phyloP scores from a whole-genome alignment of 208 protist species.

The Phytomonas francai region DNA sequence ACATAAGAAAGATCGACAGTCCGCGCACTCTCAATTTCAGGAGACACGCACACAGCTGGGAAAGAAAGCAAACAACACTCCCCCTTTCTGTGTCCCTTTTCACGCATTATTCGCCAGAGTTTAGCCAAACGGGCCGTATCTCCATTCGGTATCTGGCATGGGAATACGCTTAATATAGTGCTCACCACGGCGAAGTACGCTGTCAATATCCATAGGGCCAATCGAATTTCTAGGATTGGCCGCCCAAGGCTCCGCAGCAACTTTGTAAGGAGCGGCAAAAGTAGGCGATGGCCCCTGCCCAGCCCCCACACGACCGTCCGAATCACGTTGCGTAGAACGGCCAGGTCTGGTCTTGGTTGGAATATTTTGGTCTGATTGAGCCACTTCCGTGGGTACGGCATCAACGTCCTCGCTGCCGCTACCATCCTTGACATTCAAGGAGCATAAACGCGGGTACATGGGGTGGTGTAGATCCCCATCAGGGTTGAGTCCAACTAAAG shows the following conservation, averaged over 20 bases:
- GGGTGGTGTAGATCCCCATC: conserved; percentile 25
- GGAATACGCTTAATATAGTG: conserved; percentile 37
- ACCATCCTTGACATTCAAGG: conserved; percentile 14
- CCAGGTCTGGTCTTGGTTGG: background rate
- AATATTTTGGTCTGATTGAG: conserved; percentile 9
- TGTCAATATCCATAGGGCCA: conserved; percentile 17
- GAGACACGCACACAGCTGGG: background rate
- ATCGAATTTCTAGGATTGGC: background rate
- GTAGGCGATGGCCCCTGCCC: background rate
- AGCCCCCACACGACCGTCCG: background rate
- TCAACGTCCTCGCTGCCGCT: conserved; percentile 9
- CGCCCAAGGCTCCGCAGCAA: background rate
- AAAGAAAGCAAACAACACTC: background rate
- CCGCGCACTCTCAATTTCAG: background rate
- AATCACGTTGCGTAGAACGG: background rate
- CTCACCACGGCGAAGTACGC: conserved; percentile 13
- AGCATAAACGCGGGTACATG: conserved; percentile 36
- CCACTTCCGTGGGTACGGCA: conserved; percentile 12
- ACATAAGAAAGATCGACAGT: background rate
- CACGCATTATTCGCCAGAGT: background rate
- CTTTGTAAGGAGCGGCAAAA: background rate
- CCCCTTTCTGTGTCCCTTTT: background rate
- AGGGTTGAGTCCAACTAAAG: conserved; percentile 15
- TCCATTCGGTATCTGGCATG: conserved; percentile 53
- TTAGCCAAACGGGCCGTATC: conserved; percentile 23